A percentile compares a stretch with the other conserved stretches of the same genome.
Conservation (phyloP, 306 rosid species). For the Echinosophora koreensis region DNA sequence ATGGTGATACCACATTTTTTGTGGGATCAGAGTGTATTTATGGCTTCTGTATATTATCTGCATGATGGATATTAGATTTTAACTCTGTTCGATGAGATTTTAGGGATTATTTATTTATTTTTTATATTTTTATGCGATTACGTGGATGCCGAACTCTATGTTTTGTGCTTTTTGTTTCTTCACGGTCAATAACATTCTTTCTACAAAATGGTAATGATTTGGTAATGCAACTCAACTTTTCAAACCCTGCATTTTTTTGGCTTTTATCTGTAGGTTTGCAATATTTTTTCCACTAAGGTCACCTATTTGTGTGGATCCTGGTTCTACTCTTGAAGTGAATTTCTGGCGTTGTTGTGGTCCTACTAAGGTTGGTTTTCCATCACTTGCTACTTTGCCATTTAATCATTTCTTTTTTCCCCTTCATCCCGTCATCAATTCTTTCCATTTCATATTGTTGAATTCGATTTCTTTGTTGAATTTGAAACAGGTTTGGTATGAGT, state of each 20-base stretch:
- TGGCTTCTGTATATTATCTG: too few relatives aligned
- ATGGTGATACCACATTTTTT: too few relatives aligned
- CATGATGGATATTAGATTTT: too few relatives aligned
- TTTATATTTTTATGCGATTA: too few relatives aligned
- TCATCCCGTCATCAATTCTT: background rate
- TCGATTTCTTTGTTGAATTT: background rate
- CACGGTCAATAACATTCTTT: constrained; percentile 59
- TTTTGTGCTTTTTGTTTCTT: too few relatives aligned
- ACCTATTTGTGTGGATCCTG: constrained; percentile 69
- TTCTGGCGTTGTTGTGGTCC: constrained; percentile 91
- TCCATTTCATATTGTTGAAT: constrained; percentile 3
- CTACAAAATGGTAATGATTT: constrained; percentile 38
- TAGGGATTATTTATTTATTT: too few relatives aligned
- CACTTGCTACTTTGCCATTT: background rate
- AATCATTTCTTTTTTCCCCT: background rate
- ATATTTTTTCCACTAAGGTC: constrained; percentile 85
- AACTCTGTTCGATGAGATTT: too few relatives aligned
- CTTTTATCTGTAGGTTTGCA: constrained; percentile 71
- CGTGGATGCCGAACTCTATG: background rate
- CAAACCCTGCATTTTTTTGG: constrained; percentile 1
- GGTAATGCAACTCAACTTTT: background rate
- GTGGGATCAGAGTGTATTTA: too few relatives aligned
- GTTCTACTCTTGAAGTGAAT: constrained; percentile 70
- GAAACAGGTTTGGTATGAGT: constrained; percentile 94
- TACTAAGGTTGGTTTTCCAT: constrained; percentile 61